Base-by-base conservation (phyloP, 345 rosid genomes). In the Gossypium herbaceum region DNA sequence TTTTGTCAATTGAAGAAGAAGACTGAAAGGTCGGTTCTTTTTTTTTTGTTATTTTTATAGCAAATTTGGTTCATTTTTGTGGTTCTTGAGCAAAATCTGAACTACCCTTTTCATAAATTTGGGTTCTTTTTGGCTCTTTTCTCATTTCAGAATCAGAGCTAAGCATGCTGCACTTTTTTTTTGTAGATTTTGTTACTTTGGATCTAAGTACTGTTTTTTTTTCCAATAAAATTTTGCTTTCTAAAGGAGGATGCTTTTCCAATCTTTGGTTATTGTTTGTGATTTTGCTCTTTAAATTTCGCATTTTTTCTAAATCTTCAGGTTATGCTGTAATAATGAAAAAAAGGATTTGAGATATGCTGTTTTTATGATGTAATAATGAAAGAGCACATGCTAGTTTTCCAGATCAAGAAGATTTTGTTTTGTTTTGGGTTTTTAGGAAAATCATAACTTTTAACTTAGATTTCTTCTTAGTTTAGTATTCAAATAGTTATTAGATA, bases 1-100 rank as follows among this genome's bases (percentile, higher is more conserved):
- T 61, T 62, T 73, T 73, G 22, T 34, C 60, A 45, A 29, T 15
- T 72, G 27, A 24, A 57, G 63, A 55, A 44, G 2, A 3, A n/a
- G 56, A 13, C 17, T 10, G 29, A 63, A 54, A 65, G 76, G 76
- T 73, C 7, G 15, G 50, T 15, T 72, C 11, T 43, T 57, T 68
- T 50, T 9, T 13, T 9, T 25, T 2, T 29, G 2, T 22, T 19
- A 12, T 19, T 44, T 52, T 29, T 29, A 52, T 29, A 17, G 16
- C 16, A 17, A 27, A 25, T 57, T 57, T 20, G 22, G 29, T 22
- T 57, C 29, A 57, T 20, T 56, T 8, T 20, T 19, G 60, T 56
- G 9, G 60, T 19, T 56, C 27, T 56, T 56, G 76, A 44, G 11
- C 39, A 27, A 60, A 73, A 59, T 73, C 68, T 45, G 17, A 22